Conservation (phyloP, 1,139 yeast genomes). For the Kurtzmaniella quercitrusa region DNA sequence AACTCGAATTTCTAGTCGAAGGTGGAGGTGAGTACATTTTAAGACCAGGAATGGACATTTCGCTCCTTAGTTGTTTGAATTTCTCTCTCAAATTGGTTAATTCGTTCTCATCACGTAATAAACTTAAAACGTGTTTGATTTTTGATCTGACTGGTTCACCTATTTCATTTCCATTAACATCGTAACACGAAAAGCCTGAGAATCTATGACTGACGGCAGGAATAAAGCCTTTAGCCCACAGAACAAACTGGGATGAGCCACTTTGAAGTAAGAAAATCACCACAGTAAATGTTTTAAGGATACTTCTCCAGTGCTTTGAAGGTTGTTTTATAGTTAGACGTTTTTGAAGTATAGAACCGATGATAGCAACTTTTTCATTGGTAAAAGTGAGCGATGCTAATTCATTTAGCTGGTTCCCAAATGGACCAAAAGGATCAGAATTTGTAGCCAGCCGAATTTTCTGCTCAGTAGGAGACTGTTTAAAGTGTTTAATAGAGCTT, state of each 20-base stretch:
- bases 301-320: slow-evolving; percentile 14
- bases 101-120: slow-evolving; percentile 24
- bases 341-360: slow-evolving; percentile 12
- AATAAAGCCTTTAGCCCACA: slow-evolving; percentile 21
- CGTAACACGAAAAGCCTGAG: slow-evolving; percentile 9
- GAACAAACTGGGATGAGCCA: slow-evolving; percentile 31
- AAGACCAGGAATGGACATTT: slow-evolving; percentile 36
- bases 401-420: slow-evolving; percentile 32
- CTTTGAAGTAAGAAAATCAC: slow-evolving; percentile 34
- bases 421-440: slow-evolving; percentile 37
- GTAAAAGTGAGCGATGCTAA: slow-evolving; percentile 26
- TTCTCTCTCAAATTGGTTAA: slow-evolving; percentile 30
- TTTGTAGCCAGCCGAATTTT: slow-evolving; percentile 26
- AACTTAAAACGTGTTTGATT: slow-evolving; percentile 21
- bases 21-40: slow-evolving; percentile 9
- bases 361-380: slow-evolving; percentile 5
- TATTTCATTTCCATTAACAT: slow-evolving; percentile 9
- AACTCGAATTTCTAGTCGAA: not conserved
- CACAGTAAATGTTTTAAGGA: slow-evolving; percentile 34
- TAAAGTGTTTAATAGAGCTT: not conserved
- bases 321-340: slow-evolving; percentile 10
- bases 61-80: slow-evolving; percentile 35
- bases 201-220: slow-evolving; percentile 11
- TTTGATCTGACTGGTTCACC: slow-evolving; percentile 25
- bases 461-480: slow-evolving; percentile 12